These are phyloP conservation scores for Plasmopara halstedii DNA, from an alignment of 352 stramenopile genomes.

Conservation along the genomic window DNA sequence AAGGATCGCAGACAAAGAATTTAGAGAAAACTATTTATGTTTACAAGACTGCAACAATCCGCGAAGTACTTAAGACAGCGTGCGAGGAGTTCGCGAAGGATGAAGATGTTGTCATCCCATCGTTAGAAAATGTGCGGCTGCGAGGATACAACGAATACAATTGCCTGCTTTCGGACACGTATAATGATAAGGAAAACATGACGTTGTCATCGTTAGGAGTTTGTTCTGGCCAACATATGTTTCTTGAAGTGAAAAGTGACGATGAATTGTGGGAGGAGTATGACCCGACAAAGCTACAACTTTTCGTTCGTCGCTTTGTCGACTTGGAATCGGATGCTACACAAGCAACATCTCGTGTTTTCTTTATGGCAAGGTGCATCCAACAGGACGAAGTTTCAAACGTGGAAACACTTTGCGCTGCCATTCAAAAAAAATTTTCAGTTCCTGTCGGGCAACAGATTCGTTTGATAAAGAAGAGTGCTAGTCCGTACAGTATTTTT, in stretches of 20 bases:
- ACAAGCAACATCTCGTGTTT: neutral
- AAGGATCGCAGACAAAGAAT: constrained; percentile 52
- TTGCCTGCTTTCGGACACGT: constrained; percentile 53
- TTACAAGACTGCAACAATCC: constrained; percentile 67
- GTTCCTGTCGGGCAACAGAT: constrained; percentile 31
- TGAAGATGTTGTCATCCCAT: constrained; percentile 37
- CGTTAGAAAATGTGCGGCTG: constrained; percentile 49
- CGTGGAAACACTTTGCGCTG: constrained; percentile 32
- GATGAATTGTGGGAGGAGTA: constrained; percentile 58
- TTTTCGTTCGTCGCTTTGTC: constrained; percentile 64
- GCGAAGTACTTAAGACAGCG: constrained; percentile 34
- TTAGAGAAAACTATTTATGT: constrained; percentile 63
- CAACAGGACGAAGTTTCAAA: constrained; percentile 61
- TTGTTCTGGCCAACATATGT: constrained; percentile 67
- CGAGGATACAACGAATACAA: constrained; percentile 77
- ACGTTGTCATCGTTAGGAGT: constrained; percentile 49
- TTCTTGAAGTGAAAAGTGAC: constrained; percentile 55
- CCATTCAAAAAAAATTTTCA: constrained; percentile 51
- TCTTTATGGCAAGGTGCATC: constrained; percentile 44
- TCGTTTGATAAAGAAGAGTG: constrained; percentile 63
- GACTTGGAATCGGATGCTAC: constrained; percentile 9
- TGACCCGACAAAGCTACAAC: constrained; percentile 54
- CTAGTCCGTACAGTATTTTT: constrained; percentile 51
- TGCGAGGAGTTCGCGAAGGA: constrained; percentile 55
- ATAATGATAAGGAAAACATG: constrained; percentile 45